A percentile compares a stretch with the other conserved stretches of the same genome.
Conservation (phyloP, 371 early-diverging fungal species). For the Mortierella sp. region DNA sequence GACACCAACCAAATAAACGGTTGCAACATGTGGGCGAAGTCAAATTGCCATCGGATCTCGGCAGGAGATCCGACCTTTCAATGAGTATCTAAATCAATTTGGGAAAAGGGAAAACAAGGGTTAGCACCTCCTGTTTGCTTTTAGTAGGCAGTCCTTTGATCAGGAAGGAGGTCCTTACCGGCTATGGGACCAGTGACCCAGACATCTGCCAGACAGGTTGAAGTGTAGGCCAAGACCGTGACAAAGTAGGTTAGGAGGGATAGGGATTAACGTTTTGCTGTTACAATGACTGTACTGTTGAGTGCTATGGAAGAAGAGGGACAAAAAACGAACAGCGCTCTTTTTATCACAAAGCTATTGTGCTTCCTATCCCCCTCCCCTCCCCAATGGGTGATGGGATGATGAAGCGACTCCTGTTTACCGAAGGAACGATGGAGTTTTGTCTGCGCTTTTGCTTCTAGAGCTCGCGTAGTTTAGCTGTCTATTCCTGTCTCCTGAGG, state of each 20-base stretch:
- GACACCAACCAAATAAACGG: slow-evolving; percentile 35
- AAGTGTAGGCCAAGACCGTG: slow-evolving; percentile 6
- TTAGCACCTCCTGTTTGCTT: neutral
- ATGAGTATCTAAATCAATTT: slow-evolving; percentile 12
- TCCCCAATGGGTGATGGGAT: too few species aligned
- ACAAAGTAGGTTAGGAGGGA: slow-evolving; percentile 6
- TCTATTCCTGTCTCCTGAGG: too few species aligned
- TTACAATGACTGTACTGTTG: neutral
- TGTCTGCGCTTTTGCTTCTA: too few species aligned
- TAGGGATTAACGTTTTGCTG: neutral
- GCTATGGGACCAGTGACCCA: slow-evolving; percentile 14
- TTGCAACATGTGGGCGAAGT: slow-evolving; percentile 8
- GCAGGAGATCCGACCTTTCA: slow-evolving; percentile 27
- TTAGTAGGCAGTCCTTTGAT: neutral
- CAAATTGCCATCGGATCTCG: slow-evolving; percentile 25
- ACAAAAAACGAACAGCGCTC: neutral
- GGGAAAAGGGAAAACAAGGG: neutral
- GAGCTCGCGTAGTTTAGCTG: too few species aligned
- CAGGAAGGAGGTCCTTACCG: neutral
- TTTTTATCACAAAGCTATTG: neutral
- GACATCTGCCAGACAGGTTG: slow-evolving; percentile 21
- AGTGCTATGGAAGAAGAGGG: neutral
- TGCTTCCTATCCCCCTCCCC: too few species aligned
- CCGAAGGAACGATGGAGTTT: too few species aligned
- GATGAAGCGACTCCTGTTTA: too few species aligned